These are phyloP conservation scores for Paraleonurus japonicus DNA, from an alignment of 257 asterid genomes.

Conservation along the genomic window DNA sequence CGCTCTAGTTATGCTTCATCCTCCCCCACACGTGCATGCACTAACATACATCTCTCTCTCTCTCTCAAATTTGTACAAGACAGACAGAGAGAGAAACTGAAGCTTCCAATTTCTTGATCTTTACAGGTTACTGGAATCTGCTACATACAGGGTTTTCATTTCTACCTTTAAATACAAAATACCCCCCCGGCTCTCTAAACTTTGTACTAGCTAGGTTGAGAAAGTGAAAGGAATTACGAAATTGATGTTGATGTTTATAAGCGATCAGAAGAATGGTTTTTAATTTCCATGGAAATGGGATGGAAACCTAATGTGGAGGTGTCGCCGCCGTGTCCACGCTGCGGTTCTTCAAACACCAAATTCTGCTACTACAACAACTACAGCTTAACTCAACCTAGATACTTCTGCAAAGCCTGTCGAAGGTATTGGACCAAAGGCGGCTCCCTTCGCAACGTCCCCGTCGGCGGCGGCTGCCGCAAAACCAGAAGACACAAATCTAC, in stretches of 20 bases:
- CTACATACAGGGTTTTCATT: too few relatives aligned
- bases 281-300: constrained; percentile 50
- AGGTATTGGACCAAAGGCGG: constrained; percentile 91
- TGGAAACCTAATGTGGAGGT: constrained; percentile 52
- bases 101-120: too few relatives aligned
- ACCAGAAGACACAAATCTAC: constrained; percentile 35
- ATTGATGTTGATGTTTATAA: too few relatives aligned
- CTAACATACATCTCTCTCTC: not conserved
- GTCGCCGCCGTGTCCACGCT: constrained; percentile 70
- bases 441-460: constrained; percentile 71
- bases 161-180: too few relatives aligned
- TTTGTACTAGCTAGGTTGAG: too few relatives aligned
- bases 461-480: constrained; percentile 79
- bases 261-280: too few relatives aligned
- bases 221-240: too few relatives aligned
- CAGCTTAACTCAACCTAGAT: constrained; percentile 77
- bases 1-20: constrained; percentile 42
- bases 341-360: constrained; percentile 77
- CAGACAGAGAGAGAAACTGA: too few relatives aligned
- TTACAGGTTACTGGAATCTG: too few relatives aligned
- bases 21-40: constrained; percentile 49
- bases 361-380: constrained; percentile 87
- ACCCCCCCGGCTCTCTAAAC: too few relatives aligned
- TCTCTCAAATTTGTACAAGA: not conserved
- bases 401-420: constrained; percentile 74